A percentile compares a stretch with the other conserved stretches of the same genome.
Evolutionary conservation across 169 alveolate genomes (phyloP).

Genomic region (Prorocentrum cordatum): DNA sequence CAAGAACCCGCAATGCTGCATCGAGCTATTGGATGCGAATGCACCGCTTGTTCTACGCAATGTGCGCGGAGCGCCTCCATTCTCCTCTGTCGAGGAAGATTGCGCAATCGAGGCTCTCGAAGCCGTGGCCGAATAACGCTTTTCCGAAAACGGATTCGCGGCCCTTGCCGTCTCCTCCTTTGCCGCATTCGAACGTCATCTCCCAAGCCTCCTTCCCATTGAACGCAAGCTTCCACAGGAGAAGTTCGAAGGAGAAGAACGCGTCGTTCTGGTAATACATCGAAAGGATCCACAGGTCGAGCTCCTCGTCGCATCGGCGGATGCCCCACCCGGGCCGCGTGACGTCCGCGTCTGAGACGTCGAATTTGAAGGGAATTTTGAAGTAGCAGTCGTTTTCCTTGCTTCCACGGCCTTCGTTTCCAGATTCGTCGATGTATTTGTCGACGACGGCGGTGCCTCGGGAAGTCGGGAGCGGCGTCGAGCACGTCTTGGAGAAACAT

Average conservation of each 20-base stretch:
- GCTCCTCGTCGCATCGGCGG: background rate
- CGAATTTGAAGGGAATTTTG: background rate
- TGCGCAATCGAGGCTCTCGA: background rate
- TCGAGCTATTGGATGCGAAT: background rate
- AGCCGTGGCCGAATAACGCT: background rate
- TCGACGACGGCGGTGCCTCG: background rate
- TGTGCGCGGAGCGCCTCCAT: background rate
- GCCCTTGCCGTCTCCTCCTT: constrained; percentile 27
- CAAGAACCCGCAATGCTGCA: background rate
- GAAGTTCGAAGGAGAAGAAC: background rate
- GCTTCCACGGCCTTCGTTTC: background rate
- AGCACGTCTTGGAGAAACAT: background rate
- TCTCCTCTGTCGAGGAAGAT: background rate
- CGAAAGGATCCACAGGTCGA: background rate
- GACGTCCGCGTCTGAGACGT: background rate
- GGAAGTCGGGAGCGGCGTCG: background rate
- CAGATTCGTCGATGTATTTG: background rate
- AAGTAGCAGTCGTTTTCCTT: background rate
- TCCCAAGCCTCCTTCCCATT: background rate
- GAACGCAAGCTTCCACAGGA: background rate
- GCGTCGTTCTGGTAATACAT: background rate
- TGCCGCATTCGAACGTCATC: background rate
- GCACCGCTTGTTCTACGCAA: background rate
- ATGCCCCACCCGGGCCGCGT: background rate
- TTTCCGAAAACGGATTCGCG: background rate